Conservation (phyloP, 495 filamentous ascomycete genomes). For the Cladorrhinum samala region DNA sequence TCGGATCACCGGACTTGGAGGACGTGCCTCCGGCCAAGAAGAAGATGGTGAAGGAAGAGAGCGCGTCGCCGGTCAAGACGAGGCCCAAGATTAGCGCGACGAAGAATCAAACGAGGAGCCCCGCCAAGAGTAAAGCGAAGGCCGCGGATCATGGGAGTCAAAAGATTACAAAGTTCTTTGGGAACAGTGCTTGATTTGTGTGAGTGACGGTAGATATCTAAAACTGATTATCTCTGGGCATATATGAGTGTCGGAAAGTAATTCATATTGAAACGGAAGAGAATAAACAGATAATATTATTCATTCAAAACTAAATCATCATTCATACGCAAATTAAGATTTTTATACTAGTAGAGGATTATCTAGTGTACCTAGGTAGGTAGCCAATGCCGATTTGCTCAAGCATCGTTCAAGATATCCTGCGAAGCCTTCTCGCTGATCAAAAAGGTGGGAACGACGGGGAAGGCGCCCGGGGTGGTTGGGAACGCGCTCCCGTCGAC, state of each 20-base stretch:
- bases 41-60: constrained; percentile 37
- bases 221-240: too few species aligned
- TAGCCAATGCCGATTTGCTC: too few species aligned
- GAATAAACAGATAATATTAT: too few species aligned
- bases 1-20: constrained; percentile 29
- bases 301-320: too few species aligned
- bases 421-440: constrained; percentile 50
- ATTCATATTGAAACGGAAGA: too few species aligned
- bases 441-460: constrained; percentile 46
- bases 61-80: constrained; percentile 18
- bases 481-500: constrained; percentile 42
- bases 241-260: too few species aligned
- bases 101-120: constrained; percentile 38
- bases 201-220: too few species aligned
- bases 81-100: constrained; percentile 38
- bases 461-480: constrained; percentile 38
- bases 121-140: constrained; percentile 39
- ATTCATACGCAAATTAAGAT: too few species aligned
- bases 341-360: too few species aligned
- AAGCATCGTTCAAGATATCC: constrained; percentile 29
- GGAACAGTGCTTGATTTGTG: constrained; percentile 46
- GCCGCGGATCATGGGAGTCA: constrained; percentile 59
- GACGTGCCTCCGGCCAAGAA: constrained; percentile 39
- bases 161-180: constrained; percentile 84
- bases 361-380: too few species aligned